Percentiles rank a stretch among this genome's conserved stretches.
Conservation (phyloP, 176 grass and related monocot genomes). For the Bothriochloa decipiens region DNA sequence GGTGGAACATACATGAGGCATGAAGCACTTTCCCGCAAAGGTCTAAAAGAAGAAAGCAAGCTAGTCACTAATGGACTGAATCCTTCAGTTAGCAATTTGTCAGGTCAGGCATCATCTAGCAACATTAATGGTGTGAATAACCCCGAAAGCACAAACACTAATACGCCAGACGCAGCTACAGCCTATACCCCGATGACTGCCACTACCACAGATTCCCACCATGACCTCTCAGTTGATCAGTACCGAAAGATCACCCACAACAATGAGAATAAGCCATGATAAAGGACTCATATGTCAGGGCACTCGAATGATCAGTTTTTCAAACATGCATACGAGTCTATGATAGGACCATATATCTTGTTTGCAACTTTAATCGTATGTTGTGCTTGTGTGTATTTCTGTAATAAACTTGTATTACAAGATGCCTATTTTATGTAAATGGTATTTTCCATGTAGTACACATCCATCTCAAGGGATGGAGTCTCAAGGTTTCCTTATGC, state of each 20-base stretch:
- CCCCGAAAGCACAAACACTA: slow-evolving; percentile 14
- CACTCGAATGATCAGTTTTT: background rate
- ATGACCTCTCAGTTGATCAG: slow-evolving; percentile 35
- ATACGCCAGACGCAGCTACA: background rate
- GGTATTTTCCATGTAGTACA: background rate
- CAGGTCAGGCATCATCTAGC: background rate
- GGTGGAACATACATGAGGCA: background rate
- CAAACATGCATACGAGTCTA: background rate
- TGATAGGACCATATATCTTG: background rate
- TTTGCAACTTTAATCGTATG: background rate
- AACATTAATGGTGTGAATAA: background rate
- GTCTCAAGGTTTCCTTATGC: background rate
- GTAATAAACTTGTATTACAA: background rate
- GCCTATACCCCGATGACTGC: background rate
- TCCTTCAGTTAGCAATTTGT: background rate
- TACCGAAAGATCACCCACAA: slow-evolving; percentile 8
- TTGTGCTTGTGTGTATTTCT: background rate
- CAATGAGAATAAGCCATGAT: slow-evolving; percentile 32
- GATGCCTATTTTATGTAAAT: background rate
- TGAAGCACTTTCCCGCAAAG: slow-evolving; percentile 21
- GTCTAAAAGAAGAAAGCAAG: slow-evolving; percentile 30
- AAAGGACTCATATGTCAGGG: background rate
- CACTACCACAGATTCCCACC: slow-evolving; percentile 47
- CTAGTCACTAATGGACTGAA: background rate
- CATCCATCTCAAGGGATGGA: background rate